These are phyloP conservation scores for Trametes elegans DNA, from an alignment of 768 basidiomycete genomes.

Conservation along the genomic window DNA sequence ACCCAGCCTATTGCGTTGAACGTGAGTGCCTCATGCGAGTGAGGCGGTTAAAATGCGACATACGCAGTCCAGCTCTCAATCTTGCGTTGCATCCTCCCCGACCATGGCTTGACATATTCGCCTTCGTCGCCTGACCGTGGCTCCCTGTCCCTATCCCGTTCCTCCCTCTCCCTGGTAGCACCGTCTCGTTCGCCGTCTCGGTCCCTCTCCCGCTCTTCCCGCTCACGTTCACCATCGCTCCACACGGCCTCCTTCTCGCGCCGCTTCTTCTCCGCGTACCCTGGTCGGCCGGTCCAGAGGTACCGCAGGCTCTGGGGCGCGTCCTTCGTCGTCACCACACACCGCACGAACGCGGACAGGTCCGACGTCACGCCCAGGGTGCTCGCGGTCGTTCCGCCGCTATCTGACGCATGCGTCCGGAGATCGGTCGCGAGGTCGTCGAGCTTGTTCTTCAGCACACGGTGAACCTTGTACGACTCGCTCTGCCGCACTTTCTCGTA, in stretches of 20 bases:
- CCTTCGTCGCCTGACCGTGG: conserved; percentile 33
- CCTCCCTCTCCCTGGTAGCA: conserved; percentile 35
- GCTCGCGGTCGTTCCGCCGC: conserved; percentile 25
- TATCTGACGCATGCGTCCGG: conserved; percentile 26
- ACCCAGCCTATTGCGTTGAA: background rate
- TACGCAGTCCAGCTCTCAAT: conserved; percentile 50
- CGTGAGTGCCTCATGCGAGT: background rate
- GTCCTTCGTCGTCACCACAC: conserved; percentile 38
- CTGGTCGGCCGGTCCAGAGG: conserved; percentile 36
- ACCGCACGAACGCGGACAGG: conserved; percentile 48
- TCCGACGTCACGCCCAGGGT: conserved; percentile 51
- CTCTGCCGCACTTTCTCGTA: conserved; percentile 46
- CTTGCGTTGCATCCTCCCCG: conserved; percentile 44
- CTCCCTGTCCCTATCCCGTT: conserved; percentile 28
- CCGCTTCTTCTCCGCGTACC: conserved; percentile 30
- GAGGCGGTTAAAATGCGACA: too few species aligned
- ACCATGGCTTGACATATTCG: conserved; percentile 37
- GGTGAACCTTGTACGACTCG: conserved; percentile 60
- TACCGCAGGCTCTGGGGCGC: conserved; percentile 33
- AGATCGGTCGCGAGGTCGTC: conserved; percentile 48
- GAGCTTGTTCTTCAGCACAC: conserved; percentile 58
- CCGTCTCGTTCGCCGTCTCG: conserved; percentile 33
- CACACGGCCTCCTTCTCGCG: conserved; percentile 36
- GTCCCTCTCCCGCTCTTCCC: conserved; percentile 37
- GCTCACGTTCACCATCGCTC: conserved; percentile 36